phyloP scores from a whole-genome alignment of 805 yeast species.

The Schwanniomyces sp. region DNA sequence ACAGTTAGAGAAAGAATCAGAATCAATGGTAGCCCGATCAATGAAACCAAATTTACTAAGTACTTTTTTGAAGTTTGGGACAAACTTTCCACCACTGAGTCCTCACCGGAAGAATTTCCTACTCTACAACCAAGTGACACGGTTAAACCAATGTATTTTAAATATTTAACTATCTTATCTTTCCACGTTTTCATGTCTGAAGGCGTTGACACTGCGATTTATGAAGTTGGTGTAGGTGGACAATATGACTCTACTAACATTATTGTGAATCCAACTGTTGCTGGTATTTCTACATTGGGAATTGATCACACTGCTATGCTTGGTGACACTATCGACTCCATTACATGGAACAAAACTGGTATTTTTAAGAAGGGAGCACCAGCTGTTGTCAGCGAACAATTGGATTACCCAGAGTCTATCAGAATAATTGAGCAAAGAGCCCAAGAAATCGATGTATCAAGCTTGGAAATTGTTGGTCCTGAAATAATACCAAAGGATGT shows the following conservation, averaged over 20 bases:
- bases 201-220: constrained; percentile 89
- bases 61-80: constrained; percentile 97
- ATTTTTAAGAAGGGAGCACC: constrained; percentile 71
- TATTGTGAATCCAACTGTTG: constrained; percentile 72
- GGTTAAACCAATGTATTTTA: constrained; percentile 88
- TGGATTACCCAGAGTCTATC: constrained; percentile 50
- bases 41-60: constrained; percentile 75
- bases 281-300: constrained; percentile 86
- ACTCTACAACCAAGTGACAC: constrained; percentile 61
- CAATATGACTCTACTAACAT: constrained; percentile 96
- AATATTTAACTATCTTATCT: constrained; percentile 83
- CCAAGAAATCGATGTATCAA: constrained; percentile 48
- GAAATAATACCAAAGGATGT: constrained; percentile 32
- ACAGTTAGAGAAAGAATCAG: constrained; percentile 89
- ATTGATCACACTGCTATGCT: constrained; percentile 87
- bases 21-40: constrained; percentile 82
- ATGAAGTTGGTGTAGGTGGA: constrained; percentile 99
- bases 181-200: constrained; percentile 89
- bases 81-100: constrained; percentile 55
- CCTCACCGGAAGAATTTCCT: constrained; percentile 63
- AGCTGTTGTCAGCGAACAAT: constrained; percentile 66
- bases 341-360: constrained; percentile 97
- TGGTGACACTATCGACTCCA: constrained; percentile 83
- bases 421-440: constrained; percentile 67
- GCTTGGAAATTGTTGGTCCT: constrained; percentile 52